Evolutionary conservation across 1,284 basidiomycete genomes (phyloP).

Genomic region (Bondarzewia mesenterica): DNA sequence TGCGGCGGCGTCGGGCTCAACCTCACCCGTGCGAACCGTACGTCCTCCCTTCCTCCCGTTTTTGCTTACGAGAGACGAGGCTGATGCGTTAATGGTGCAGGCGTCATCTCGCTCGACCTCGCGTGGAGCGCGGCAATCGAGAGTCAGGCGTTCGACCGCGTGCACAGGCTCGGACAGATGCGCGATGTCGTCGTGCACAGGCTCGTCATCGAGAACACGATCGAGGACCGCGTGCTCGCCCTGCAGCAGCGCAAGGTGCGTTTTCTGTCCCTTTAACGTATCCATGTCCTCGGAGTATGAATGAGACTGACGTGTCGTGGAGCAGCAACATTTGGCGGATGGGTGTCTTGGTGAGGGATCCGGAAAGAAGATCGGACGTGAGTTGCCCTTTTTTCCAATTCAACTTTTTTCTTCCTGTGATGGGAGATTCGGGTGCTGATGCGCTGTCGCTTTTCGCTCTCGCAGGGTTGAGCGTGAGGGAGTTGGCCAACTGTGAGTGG

Average conservation of each 20-base stretch:
- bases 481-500: slow-evolving; percentile 34
- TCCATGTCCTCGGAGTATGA: neutral
- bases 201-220: slow-evolving; percentile 46
- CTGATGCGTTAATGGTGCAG: slow-evolving; percentile 9
- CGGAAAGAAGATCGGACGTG: slow-evolving; percentile 46
- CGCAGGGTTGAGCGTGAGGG: slow-evolving; percentile 35
- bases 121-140: slow-evolving; percentile 57
- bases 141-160: slow-evolving; percentile 39
- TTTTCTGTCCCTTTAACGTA: neutral
- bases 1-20: slow-evolving; percentile 55
- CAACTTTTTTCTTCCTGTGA: neutral
- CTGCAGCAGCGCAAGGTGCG: slow-evolving; percentile 49
- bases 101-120: slow-evolving; percentile 52
- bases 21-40: slow-evolving; percentile 50
- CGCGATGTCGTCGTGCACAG: slow-evolving; percentile 50
- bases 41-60: slow-evolving; percentile 14
- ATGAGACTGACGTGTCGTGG: neutral
- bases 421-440: neutral
- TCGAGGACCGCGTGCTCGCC: slow-evolving; percentile 52
- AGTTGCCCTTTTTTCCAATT: slow-evolving; percentile 22
- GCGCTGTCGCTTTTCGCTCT: neutral
- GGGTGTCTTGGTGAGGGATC: slow-evolving; percentile 52
- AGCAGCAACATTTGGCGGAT: slow-evolving; percentile 41
- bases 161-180: slow-evolving; percentile 47
- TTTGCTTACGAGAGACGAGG: neutral